A percentile compares a stretch with the other conserved stretches of the same genome.
Conservation (phyloP, 306 rosid genomes). For the Vicia faba region DNA sequence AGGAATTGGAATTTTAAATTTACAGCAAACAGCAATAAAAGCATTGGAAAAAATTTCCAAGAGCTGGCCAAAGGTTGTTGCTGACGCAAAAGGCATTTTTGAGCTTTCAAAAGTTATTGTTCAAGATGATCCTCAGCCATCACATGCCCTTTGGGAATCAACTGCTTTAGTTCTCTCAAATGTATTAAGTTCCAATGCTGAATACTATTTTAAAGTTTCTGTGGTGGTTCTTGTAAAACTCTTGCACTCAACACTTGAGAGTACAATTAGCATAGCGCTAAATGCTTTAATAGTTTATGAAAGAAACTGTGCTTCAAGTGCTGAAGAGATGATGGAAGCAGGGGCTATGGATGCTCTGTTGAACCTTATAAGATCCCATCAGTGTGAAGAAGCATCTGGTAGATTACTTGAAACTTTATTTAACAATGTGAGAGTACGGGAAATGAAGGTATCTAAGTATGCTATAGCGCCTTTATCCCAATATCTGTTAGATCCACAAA, state of each 20-base stretch:
- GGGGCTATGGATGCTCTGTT: conserved; percentile 80
- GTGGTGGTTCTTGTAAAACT: conserved; percentile 92
- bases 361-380: conserved; percentile 93
- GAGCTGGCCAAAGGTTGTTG: conserved; percentile 97
- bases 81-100: conserved; percentile 94
- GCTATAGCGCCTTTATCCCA: conserved; percentile 95
- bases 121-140: conserved; percentile 98
- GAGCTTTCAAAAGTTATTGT: conserved; percentile 94
- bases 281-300: conserved; percentile 76
- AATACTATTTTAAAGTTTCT: conserved; percentile 90
- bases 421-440: conserved; percentile 85
- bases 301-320: conserved; percentile 72
- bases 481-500: conserved; percentile 87
- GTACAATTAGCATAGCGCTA: conserved; percentile 78
- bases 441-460: conserved; percentile 86
- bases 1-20: conserved; percentile 91
- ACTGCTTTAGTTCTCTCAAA: conserved; percentile 94
- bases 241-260: conserved; percentile 79
- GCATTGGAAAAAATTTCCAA: conserved; percentile 87
- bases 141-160: conserved; percentile 90
- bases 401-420: conserved; percentile 84
- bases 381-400: conserved; percentile 89
- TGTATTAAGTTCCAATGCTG: conserved; percentile 68
- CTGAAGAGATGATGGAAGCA: conserved; percentile 91
- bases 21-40: conserved; percentile 90